Base-by-base conservation (phyloP, 352 stramenopile species). In the Phytophthora sp. region DNA sequence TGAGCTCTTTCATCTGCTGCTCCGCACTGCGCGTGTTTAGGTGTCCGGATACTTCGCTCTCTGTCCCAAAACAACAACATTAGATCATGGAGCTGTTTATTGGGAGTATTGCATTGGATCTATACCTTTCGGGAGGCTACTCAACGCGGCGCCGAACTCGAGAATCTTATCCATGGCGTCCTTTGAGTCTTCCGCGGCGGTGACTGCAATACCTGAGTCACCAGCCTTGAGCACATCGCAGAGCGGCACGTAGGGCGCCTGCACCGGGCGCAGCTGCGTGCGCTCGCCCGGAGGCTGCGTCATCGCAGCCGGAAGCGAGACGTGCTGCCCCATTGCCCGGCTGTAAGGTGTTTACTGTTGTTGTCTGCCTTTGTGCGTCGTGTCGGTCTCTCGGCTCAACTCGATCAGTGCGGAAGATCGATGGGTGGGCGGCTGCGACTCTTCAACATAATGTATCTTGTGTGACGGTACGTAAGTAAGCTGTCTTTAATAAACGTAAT, bases 1-100 rank as follows among this genome's bases (percentile, higher is more conserved):
- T 69, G 30, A 94, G 69, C n/a, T 87, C 83, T 27, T 93, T 79
- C 23, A 94, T 64, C 39, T 93, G 76, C 47, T 91, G 82, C 33
- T 91, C 76, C 0, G 66, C 30, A 35, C 50, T 91, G 36, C 56
- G 67, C 3, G 56, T 35, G 16, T 65, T 42, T 29, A 79, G 44
- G 4, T 46, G 45, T 8, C 51, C 75, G 5, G 38, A 64, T 6
- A 83, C 65, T 70, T 91, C 77, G 27, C 24, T 75, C 30, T 77
- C 80, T 86, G 51, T 35, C 4, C 3, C 15, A 26, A 11, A 7
- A 7, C 16, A 2, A 27, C 20, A 16, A 27, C 5, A 15, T 29
- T 16, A 13, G 8, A 36, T 41, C 9, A 11, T 20, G n/a, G 9
- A 20, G 11, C 18, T 49, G 16, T 2, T 2, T 49, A 30, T 31